phyloP scores from a whole-genome alignment of 805 yeast genomes.

The Lipomyces orientalis region DNA sequence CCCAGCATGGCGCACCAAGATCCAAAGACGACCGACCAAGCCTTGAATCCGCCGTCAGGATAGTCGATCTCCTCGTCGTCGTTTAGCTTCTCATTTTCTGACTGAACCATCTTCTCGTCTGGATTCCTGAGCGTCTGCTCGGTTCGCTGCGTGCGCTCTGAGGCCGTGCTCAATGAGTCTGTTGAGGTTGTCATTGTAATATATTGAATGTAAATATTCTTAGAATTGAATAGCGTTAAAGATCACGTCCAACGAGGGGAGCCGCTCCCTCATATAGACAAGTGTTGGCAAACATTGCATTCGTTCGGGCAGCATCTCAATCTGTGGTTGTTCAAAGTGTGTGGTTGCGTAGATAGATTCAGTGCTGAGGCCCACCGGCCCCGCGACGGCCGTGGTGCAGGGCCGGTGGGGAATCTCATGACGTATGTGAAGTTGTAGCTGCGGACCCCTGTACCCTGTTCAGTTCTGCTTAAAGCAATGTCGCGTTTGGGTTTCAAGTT shows the following conservation, averaged over 20 bases:
- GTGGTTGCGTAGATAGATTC: neutral
- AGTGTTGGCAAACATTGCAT: neutral
- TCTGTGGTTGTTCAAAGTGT: neutral
- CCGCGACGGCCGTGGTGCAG: neutral
- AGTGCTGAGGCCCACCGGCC: slow-evolving; percentile 1
- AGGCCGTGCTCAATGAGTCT: neutral
- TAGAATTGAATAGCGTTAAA: neutral
- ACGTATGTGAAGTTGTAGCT: neutral
- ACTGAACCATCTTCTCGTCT: neutral
- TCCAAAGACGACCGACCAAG: slow-evolving; percentile 62
- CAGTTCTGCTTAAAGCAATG: too few species aligned
- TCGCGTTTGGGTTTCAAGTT: too few species aligned
- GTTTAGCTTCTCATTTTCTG: slow-evolving; percentile 9
- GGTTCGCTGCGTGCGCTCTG: neutral
- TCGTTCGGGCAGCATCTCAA: neutral
- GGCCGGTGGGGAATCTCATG: neutral
- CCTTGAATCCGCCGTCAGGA: slow-evolving; percentile 62
- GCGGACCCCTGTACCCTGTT: too few species aligned
- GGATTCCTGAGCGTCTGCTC: neutral
- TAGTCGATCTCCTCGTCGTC: slow-evolving; percentile 38
- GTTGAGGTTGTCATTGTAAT: neutral
- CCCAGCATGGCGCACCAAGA: slow-evolving; percentile 62
- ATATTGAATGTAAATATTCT: neutral
- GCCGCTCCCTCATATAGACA: neutral
- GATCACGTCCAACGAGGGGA: neutral